Percentiles rank a stretch among this genome's conserved stretches.
Evolutionary conservation across 805 yeast genomes (phyloP).

Genomic region (Yamadazyma paraphyllophila): DNA sequence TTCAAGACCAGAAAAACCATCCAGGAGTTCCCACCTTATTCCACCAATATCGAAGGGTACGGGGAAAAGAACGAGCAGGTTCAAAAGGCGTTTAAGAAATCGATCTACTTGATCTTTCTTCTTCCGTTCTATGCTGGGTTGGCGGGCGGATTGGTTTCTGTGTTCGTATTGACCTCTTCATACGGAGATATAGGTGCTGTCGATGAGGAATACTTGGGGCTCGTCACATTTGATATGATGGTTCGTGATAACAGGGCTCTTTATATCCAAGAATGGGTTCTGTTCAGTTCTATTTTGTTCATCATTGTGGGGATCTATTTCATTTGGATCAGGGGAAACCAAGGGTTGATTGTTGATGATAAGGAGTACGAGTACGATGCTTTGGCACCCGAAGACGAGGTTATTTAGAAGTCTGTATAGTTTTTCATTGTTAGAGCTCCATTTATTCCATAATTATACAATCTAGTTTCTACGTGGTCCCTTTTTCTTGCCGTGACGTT

Average conservation of each 20-base stretch:
- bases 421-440: too few relatives aligned
- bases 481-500: conserved; percentile 3
- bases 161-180: not conserved
- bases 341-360: conserved; percentile 26
- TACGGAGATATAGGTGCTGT: not conserved
- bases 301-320: conserved; percentile 19
- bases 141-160: not conserved
- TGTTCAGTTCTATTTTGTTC: conserved; percentile 12
- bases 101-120: conserved; percentile 25
- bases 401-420: too few relatives aligned
- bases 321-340: conserved; percentile 31
- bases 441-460: not conserved
- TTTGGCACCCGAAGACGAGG: not conserved
- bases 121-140: conserved; percentile 19
- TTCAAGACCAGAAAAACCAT: conserved; percentile 27
- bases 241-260: not conserved
- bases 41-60: conserved; percentile 14
- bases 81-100: conserved; percentile 22
- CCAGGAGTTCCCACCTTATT: conserved; percentile 27
- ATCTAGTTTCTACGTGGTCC: conserved; percentile 6
- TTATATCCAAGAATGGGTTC: conserved; percentile 11
- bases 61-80: conserved; percentile 18
- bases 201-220: not conserved
- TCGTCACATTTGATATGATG: not conserved
- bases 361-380: conserved; percentile 8